These are phyloP conservation scores for Knoxia roxburghii DNA, from an alignment of 257 asterid species.

Conservation along the genomic window DNA sequence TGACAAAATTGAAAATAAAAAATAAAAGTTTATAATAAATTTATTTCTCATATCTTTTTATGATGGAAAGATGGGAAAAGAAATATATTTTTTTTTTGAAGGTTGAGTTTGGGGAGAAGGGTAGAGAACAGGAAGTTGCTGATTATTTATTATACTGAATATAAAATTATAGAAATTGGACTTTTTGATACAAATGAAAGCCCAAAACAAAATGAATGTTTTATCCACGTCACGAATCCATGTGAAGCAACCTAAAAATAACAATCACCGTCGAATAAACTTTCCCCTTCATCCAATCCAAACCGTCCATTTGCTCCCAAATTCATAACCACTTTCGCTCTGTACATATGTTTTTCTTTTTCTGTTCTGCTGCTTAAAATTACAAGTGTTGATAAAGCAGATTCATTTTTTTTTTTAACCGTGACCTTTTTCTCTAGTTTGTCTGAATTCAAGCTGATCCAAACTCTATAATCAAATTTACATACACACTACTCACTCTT, in stretches of 20 bases:
- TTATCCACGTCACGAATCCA: conserved; percentile 32
- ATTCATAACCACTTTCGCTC: background rate
- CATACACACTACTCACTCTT: background rate
- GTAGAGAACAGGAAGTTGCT: no score
- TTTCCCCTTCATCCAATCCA: conserved; percentile 7
- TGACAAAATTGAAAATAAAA: no score
- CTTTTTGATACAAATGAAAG: no score
- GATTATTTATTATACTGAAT: no score
- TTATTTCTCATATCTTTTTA: no score
- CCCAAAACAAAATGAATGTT: no score
- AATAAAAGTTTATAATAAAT: no score
- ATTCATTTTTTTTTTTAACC: conserved; percentile 8
- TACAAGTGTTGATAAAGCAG: background rate
- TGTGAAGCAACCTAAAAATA: background rate
- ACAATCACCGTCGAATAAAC: conserved; percentile 11
- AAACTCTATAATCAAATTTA: background rate
- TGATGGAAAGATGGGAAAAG: no score
- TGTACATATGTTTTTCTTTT: background rate
- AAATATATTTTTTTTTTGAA: no score
- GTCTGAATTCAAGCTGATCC: conserved; percentile 14
- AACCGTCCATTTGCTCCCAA: conserved; percentile 12
- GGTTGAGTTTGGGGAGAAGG: no score
- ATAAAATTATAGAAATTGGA: no score
- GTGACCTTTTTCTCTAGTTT: background rate
- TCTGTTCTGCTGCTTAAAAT: background rate